Evolutionary conservation across 2,329 filamentous ascomycete genomes (phyloP).

Genomic region (Neurospora sp.): DNA sequence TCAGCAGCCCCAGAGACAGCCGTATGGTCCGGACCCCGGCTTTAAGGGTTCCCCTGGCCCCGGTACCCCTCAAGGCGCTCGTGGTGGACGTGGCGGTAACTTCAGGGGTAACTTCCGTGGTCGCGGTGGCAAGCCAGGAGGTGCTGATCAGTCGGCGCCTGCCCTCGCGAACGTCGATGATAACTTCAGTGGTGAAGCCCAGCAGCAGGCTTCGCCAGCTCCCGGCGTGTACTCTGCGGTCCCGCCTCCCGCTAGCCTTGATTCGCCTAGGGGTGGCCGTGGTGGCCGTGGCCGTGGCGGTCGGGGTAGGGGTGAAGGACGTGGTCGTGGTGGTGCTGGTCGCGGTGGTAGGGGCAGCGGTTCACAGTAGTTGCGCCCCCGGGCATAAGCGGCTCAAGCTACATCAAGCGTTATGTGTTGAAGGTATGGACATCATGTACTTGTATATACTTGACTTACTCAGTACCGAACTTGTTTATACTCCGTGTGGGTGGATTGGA

Average conservation of each 20-base stretch:
- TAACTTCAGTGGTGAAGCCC: background rate
- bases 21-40: conserved; percentile 4
- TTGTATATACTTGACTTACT: background rate
- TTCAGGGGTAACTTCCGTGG: conserved; percentile 22
- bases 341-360: background rate
- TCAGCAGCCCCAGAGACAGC: conserved; percentile 11
- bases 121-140: conserved; percentile 13
- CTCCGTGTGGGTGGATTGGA: background rate
- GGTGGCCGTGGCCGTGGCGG: conserved; percentile 25
- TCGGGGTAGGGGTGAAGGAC: conserved; percentile 26
- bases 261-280: conserved; percentile 32
- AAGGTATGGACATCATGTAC: background rate
- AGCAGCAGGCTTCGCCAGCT: conserved; percentile 2
- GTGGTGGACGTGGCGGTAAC: conserved; percentile 7
- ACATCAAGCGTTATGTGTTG: background rate
- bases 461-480: background rate
- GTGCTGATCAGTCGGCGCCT: background rate
- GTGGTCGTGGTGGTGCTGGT: conserved; percentile 22
- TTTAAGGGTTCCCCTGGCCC: conserved; percentile 3
- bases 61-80: conserved; percentile 1
- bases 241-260: conserved; percentile 49
- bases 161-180: background rate
- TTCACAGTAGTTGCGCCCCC: background rate
- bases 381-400: background rate
- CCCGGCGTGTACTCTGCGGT: conserved; percentile 40